Conservation (phyloP, 2,329 filamentous ascomycete species). For the Alternaria sp. region DNA sequence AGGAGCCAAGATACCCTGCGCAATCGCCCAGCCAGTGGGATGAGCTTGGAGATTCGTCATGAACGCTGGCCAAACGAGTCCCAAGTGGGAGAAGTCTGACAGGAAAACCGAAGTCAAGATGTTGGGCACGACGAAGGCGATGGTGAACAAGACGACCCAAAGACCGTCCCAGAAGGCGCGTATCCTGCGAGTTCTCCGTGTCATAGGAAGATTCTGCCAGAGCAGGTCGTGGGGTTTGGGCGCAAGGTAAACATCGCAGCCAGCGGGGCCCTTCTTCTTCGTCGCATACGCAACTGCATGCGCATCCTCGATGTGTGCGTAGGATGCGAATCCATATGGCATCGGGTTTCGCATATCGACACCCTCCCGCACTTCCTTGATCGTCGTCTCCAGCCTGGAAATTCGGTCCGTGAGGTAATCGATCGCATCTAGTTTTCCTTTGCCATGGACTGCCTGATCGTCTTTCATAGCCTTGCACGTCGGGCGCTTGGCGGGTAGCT, state of each 20-base stretch:
- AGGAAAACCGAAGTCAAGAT: slow-evolving; percentile 93
- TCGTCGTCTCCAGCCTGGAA: slow-evolving; percentile 77
- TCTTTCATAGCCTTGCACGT: slow-evolving; percentile 79
- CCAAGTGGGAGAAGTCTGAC: slow-evolving; percentile 82
- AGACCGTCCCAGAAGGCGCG: slow-evolving; percentile 79
- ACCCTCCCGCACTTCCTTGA: slow-evolving; percentile 79
- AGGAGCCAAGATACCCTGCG: slow-evolving; percentile 90
- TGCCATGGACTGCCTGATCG: slow-evolving; percentile 68
- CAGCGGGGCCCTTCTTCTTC: slow-evolving; percentile 78
- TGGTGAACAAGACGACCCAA: slow-evolving; percentile 80
- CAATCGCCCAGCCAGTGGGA: slow-evolving; percentile 76
- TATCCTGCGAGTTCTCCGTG: slow-evolving; percentile 69
- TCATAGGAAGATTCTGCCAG: slow-evolving; percentile 88
- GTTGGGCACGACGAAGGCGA: slow-evolving; percentile 89
- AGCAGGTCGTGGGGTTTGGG: slow-evolving; percentile 91
- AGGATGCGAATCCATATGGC: slow-evolving; percentile 93
- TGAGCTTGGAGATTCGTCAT: slow-evolving; percentile 67
- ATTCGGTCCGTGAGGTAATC: slow-evolving; percentile 90
- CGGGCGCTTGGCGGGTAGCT: slow-evolving; percentile 77
- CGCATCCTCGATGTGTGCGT: slow-evolving; percentile 83
- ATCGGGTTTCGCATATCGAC: slow-evolving; percentile 90
- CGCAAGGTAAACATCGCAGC: slow-evolving; percentile 77
- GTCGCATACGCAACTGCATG: slow-evolving; percentile 81
- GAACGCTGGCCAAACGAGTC: slow-evolving; percentile 80
- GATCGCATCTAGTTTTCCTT: slow-evolving; percentile 88